These are phyloP conservation scores for Lagenidium giganteum DNA, from an alignment of 352 stramenopile species.

Conservation along the genomic window DNA sequence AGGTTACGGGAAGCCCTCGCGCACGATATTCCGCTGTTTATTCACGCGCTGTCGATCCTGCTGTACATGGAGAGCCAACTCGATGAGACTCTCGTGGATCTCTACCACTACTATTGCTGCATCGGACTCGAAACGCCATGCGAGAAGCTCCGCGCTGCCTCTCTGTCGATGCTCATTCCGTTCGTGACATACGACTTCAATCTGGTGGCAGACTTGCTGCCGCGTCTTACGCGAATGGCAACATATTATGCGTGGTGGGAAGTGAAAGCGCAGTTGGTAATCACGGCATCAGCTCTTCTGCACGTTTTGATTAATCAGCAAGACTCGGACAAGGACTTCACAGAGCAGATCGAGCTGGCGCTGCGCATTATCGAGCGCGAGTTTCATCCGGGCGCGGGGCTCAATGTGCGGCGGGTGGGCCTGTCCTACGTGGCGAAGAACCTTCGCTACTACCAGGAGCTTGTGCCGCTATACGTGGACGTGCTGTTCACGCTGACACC, in stretches of 20 bases:
- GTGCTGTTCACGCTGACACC: conserved; percentile 61
- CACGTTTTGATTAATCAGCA: conserved; percentile 13
- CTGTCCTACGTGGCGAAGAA: conserved; percentile 52
- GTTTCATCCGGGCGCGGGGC: conserved; percentile 43
- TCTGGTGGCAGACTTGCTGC: conserved; percentile 52
- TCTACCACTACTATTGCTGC: conserved; percentile 87
- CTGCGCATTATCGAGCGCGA: conserved; percentile 72
- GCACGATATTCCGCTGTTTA: conserved; percentile 66
- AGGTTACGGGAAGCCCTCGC: conserved; percentile 55
- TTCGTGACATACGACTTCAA: conserved; percentile 39
- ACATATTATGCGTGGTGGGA: conserved; percentile 75
- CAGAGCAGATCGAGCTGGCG: conserved; percentile 63
- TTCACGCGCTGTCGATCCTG: conserved; percentile 65
- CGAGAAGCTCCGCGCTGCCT: conserved; percentile 72
- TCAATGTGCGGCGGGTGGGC: conserved; percentile 61
- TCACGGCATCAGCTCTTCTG: conserved; percentile 62
- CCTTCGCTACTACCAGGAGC: conserved; percentile 60
- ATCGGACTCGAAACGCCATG: conserved; percentile 71
- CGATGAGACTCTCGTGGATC: conserved; percentile 66
- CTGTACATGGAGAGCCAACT: conserved; percentile 67
- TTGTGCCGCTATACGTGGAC: conserved; percentile 73
- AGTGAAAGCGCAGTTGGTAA: conserved; percentile 73
- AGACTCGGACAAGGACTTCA: conserved; percentile 28
- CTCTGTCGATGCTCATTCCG: conserved; percentile 68
- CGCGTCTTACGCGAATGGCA: conserved; percentile 59